Evolutionary conservation across 768 basidiomycete species (phyloP).

Genomic region (Kwoniella mangroviensis): DNA sequence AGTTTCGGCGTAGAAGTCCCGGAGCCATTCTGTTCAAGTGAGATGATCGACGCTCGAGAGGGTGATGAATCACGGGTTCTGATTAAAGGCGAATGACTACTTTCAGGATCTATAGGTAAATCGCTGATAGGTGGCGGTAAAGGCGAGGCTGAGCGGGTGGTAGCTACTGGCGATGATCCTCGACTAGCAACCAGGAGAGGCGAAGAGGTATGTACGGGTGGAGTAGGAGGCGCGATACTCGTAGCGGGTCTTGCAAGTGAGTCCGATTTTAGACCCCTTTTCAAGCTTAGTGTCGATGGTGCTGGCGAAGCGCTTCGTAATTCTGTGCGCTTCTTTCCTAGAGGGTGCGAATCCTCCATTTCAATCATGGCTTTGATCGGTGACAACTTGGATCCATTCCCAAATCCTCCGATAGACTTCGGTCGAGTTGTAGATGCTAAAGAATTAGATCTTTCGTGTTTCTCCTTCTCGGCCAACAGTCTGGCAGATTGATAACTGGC

Average conservation of each 20-base stretch:
- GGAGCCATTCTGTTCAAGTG: slow-evolving; percentile 24
- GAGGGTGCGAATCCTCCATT: slow-evolving; percentile 7
- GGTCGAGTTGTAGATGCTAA: slow-evolving; percentile 17
- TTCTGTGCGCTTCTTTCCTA: slow-evolving; percentile 29
- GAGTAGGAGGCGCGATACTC: neutral
- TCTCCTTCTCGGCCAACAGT: slow-evolving; percentile 33
- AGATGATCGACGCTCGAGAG: slow-evolving; percentile 30
- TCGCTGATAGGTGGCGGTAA: slow-evolving; percentile 6
- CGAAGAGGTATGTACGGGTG: slow-evolving; percentile 2
- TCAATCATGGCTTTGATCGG: slow-evolving; percentile 25
- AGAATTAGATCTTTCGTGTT: slow-evolving; percentile 22
- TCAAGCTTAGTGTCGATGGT: slow-evolving; percentile 33
- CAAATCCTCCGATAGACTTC: slow-evolving; percentile 3
- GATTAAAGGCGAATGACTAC: slow-evolving; percentile 1
- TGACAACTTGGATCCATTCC: slow-evolving; percentile 14
- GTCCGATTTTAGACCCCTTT: slow-evolving; percentile 13
- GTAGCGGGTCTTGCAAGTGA: slow-evolving; percentile 2
- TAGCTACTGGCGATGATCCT: slow-evolving; percentile 10
- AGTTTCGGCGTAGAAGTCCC: slow-evolving; percentile 45
- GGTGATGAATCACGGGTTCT: slow-evolving; percentile 21
- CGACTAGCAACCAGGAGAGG: slow-evolving; percentile 11
- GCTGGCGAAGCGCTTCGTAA: slow-evolving; percentile 32
- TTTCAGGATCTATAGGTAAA: neutral
- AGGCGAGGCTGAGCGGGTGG: slow-evolving; percentile 17
- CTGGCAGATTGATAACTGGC: slow-evolving; percentile 50